These are phyloP conservation scores for Podaxis sp. DNA, from an alignment of 768 basidiomycete species.

Conservation along the genomic window DNA sequence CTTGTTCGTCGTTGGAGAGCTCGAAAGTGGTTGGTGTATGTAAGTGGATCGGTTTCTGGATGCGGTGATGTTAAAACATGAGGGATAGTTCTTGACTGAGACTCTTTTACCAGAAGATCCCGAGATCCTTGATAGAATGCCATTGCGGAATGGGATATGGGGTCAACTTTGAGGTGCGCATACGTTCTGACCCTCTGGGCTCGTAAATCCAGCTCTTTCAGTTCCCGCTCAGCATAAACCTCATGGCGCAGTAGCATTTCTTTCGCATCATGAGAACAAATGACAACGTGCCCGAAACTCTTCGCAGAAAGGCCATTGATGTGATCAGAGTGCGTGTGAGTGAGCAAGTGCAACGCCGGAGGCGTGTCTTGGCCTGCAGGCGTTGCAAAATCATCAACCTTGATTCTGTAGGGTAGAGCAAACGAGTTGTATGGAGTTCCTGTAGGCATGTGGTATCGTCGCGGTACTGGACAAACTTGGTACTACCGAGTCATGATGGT, in stretches of 20 bases:
- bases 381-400: constrained; percentile 79
- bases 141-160: constrained; percentile 47
- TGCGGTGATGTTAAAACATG: neutral
- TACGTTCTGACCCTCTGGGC: constrained; percentile 59
- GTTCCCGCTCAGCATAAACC: constrained; percentile 60
- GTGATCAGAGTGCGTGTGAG: constrained; percentile 91
- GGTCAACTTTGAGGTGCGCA: constrained; percentile 63
- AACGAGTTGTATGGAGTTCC: constrained; percentile 80
- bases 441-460: constrained; percentile 53
- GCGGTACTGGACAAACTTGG: constrained; percentile 1
- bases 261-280: constrained; percentile 85
- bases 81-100: neutral
- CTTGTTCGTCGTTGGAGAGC: constrained; percentile 52
- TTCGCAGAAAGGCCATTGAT: constrained; percentile 72
- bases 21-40: constrained; percentile 65
- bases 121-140: constrained; percentile 51
- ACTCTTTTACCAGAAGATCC: constrained; percentile 62
- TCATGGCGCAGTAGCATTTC: constrained; percentile 83
- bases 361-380: constrained; percentile 31
- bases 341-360: constrained; percentile 70
- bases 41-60: constrained; percentile 57
- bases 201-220: constrained; percentile 50
- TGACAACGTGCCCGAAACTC: constrained; percentile 68
- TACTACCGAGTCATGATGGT: constrained; percentile 7
- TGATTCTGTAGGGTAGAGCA: constrained; percentile 76